phyloP scores from a whole-genome alignment of 768 basidiomycete genomes.

The Tephrocybe sp. region DNA sequence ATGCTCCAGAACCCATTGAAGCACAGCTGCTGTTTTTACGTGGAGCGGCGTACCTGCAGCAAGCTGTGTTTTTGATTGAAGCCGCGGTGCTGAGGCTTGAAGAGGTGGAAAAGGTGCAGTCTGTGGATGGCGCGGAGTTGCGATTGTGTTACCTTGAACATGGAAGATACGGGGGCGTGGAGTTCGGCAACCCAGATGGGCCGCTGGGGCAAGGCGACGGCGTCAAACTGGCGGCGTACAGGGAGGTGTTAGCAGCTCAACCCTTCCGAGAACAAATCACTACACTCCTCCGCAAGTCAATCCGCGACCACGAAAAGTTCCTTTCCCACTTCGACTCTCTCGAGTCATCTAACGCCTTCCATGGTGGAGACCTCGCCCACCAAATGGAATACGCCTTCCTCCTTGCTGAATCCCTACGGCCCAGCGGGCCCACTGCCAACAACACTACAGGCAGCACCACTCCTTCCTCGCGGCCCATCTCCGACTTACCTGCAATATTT shows the following conservation, averaged over 20 bases:
- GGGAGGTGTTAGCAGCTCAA: conserved; percentile 51
- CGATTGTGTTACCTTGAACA: conserved; percentile 75
- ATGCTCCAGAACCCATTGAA: conserved; percentile 86
- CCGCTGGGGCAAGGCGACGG: conserved; percentile 63
- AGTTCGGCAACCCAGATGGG: conserved; percentile 80
- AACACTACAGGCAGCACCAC: too few species aligned
- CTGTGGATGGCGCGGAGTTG: conserved; percentile 71
- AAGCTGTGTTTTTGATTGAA: conserved; percentile 76
- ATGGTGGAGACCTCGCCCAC: conserved; percentile 46
- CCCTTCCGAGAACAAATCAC: conserved; percentile 61
- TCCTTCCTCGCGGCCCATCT: conserved; percentile 31
- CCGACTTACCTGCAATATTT: conserved; percentile 60
- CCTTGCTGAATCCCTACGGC: conserved; percentile 66
- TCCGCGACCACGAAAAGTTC: conserved; percentile 86
- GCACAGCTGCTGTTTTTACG: conserved; percentile 82
- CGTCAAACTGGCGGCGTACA: conserved; percentile 65
- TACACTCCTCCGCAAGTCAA: conserved; percentile 64
- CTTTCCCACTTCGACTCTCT: conserved; percentile 80
- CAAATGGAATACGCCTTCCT: conserved; percentile 68
- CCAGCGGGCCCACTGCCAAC: conserved; percentile 46
- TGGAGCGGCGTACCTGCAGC: conserved; percentile 80
- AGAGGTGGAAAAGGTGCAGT: conserved; percentile 55
- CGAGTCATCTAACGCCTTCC: conserved; percentile 39
- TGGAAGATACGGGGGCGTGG: conserved; percentile 81
- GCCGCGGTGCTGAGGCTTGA: conserved; percentile 70